These are phyloP conservation scores for Cyathus striatus DNA, from an alignment of 768 basidiomycete species.

Conservation along the genomic window DNA sequence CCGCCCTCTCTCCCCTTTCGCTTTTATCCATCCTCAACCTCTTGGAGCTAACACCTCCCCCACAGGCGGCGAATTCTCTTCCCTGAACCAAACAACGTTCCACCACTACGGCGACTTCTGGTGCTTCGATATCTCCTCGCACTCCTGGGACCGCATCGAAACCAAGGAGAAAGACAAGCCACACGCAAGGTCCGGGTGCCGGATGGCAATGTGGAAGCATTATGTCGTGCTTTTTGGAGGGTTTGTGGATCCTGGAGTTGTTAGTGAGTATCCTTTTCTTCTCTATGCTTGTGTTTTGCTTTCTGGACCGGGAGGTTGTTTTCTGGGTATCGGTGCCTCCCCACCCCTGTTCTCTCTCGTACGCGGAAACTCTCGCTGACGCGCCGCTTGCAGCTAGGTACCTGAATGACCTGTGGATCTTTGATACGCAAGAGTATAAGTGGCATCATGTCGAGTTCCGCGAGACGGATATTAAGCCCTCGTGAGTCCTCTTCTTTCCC, in stretches of 20 bases:
- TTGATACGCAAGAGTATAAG: slow-evolving; percentile 81
- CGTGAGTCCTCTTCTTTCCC: slow-evolving; percentile 48
- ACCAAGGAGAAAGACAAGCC: slow-evolving; percentile 80
- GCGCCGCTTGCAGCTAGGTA: slow-evolving; percentile 85
- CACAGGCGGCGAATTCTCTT: slow-evolving; percentile 87
- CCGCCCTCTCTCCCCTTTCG: too few species aligned
- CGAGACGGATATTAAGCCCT: slow-evolving; percentile 67
- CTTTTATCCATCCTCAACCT: too few species aligned
- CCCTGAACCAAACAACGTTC: slow-evolving; percentile 75
- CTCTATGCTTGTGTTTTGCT: neutral
- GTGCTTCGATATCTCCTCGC: slow-evolving; percentile 75
- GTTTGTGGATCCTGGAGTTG: slow-evolving; percentile 83
- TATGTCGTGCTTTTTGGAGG: slow-evolving; percentile 85
- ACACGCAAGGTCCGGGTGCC: slow-evolving; percentile 77
- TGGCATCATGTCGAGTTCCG: slow-evolving; percentile 78
- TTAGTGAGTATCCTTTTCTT: slow-evolving; percentile 41
- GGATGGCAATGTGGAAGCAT: slow-evolving; percentile 93
- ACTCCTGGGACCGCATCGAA: slow-evolving; percentile 85
- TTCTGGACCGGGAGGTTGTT: neutral
- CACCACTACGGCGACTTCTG: slow-evolving; percentile 90
- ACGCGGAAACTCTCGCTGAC: too few species aligned
- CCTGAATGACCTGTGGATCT: slow-evolving; percentile 80
- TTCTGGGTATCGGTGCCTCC: neutral
- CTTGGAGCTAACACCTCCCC: too few species aligned
- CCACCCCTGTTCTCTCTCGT: too few species aligned